Evolutionary conservation across 305 asterid genomes (phyloP).

Genomic region (Solanum hybrid): DNA sequence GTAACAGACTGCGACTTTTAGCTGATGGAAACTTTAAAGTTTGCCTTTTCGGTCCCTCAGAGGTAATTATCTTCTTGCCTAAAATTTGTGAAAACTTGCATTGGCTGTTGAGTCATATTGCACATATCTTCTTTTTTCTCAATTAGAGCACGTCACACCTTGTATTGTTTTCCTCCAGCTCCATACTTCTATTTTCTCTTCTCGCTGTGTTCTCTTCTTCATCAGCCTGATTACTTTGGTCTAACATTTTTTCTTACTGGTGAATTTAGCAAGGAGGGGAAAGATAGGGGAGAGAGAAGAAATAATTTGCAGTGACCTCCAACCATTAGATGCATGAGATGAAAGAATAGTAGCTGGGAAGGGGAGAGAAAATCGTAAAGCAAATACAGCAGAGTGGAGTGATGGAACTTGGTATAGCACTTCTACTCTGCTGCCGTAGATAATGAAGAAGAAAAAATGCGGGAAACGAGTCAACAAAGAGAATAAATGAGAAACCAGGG

Average conservation of each 20-base stretch:
- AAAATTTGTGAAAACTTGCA: not conserved
- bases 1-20: constrained; percentile 82
- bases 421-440: not conserved
- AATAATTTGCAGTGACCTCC: not conserved
- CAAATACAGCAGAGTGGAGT: not conserved
- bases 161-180: not conserved
- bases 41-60: constrained; percentile 95
- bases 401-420: not conserved
- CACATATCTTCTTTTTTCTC: not conserved
- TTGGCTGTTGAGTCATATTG: not conserved
- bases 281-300: not conserved
- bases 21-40: constrained; percentile 96
- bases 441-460: not conserved
- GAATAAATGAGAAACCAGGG: not conserved
- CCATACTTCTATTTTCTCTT: not conserved
- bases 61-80: constrained; percentile 39
- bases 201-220: not conserved
- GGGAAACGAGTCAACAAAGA: not conserved
- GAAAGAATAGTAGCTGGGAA: not conserved
- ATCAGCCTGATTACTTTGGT: not conserved
- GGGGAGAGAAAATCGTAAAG: not conserved
- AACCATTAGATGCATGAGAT: not conserved
- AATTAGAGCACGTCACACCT: not conserved
- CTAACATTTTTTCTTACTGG: not conserved
- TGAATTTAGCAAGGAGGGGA: not conserved